Evolutionary conservation across 257 asterid genomes (phyloP).

Genomic region (Penstemon eatonii): DNA sequence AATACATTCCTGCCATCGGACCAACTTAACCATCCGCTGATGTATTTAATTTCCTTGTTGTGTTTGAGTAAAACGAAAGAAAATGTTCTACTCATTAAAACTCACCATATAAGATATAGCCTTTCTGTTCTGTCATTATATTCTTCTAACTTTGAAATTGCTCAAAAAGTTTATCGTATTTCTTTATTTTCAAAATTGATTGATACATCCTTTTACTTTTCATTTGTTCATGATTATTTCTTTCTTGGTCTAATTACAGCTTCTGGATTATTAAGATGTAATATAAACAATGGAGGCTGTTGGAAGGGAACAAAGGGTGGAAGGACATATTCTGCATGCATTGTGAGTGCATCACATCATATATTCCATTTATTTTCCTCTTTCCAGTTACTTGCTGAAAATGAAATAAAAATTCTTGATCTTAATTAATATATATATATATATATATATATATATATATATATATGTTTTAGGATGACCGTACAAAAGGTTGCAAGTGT

Average conservation of each 20-base stretch:
- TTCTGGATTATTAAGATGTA: constrained; percentile 87
- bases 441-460: background rate
- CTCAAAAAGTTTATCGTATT: background rate
- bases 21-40: constrained; percentile 5
- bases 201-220: background rate
- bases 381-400: background rate
- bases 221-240: background rate
- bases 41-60: too few species aligned
- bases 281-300: constrained; percentile 84
- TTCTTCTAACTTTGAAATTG: background rate
- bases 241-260: constrained; percentile 47
- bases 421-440: background rate
- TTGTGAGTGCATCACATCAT: constrained; percentile 47
- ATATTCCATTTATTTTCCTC: background rate
- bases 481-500: constrained; percentile 81
- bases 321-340: constrained; percentile 82
- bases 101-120: too few species aligned
- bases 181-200: background rate
- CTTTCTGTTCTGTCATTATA: background rate
- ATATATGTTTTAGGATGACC: constrained; percentile 56
- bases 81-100: too few species aligned
- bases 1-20: background rate
- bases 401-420: background rate
- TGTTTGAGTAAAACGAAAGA: too few species aligned
- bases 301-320: constrained; percentile 78